Conservation (phyloP, 148 eudicot species). For the Bassia scoparia region DNA sequence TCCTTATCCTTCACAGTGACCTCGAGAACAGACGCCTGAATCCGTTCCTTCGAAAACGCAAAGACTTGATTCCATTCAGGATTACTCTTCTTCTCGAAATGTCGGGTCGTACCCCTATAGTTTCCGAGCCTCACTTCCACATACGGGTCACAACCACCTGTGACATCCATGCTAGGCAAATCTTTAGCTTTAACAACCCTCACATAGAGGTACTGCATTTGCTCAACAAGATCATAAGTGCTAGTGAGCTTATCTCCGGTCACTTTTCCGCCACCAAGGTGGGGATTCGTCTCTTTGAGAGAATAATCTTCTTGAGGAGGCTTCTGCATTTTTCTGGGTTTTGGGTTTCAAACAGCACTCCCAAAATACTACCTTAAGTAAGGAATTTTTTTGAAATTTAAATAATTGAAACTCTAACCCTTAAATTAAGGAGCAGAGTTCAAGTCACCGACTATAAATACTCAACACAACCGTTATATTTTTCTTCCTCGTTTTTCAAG, state of each 20-base stretch:
- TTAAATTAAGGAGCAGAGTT: slow-evolving; percentile 21
- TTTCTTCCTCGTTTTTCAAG: neutral
- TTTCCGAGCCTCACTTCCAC: slow-evolving; percentile 63
- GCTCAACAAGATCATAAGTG: slow-evolving; percentile 72
- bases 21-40: slow-evolving; percentile 56
- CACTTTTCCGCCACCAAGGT: slow-evolving; percentile 49
- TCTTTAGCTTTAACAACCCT: slow-evolving; percentile 63
- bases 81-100: slow-evolving; percentile 51
- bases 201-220: slow-evolving; percentile 65
- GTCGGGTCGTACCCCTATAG: slow-evolving; percentile 55
- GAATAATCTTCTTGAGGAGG: slow-evolving; percentile 52
- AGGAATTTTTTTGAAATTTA: neutral
- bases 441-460: slow-evolving; percentile 16
- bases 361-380: neutral
- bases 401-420: slow-evolving; percentile 9
- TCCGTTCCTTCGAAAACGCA: slow-evolving; percentile 56
- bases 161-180: slow-evolving; percentile 46
- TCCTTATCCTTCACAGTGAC: slow-evolving; percentile 57
- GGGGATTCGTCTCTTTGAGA: slow-evolving; percentile 63
- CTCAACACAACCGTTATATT: slow-evolving; percentile 23
- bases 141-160: slow-evolving; percentile 60
- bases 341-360: neutral
- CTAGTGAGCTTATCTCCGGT: slow-evolving; percentile 56
- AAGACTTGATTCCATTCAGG: slow-evolving; percentile 71
- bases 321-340: slow-evolving; percentile 41